Conservation (phyloP, 345 rosid species). For the Lepidium didymum region DNA sequence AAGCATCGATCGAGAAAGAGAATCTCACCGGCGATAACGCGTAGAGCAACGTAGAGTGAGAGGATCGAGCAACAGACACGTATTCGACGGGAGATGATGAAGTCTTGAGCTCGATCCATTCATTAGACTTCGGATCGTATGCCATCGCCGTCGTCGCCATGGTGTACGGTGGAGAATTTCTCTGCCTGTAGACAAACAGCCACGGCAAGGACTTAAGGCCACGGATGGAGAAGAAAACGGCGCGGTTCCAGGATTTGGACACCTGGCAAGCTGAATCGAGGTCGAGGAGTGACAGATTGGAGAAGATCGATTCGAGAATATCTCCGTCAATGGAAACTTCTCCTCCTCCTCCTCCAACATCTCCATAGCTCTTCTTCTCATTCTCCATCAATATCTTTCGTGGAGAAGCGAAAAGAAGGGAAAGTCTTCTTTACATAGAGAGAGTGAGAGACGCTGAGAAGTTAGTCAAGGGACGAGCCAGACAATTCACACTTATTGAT, state of each 20-base stretch:
- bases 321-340: conserved; percentile 41
- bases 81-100: conserved; percentile 9
- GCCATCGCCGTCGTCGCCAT: conserved; percentile 31
- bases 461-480: neutral
- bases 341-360: neutral
- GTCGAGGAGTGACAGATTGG: conserved; percentile 49
- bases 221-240: conserved; percentile 62
- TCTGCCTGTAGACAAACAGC: conserved; percentile 55
- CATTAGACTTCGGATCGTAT: conserved; percentile 66
- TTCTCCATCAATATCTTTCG: neutral
- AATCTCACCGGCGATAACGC: conserved; percentile 42
- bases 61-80: conserved; percentile 43
- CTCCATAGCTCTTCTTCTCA: neutral
- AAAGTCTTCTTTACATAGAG: neutral
- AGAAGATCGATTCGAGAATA: conserved; percentile 41
- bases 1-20: conserved; percentile 67
- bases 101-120: conserved; percentile 44
- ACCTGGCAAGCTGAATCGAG: conserved; percentile 56
- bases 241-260: conserved; percentile 57
- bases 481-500: neutral
- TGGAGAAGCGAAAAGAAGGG: neutral
- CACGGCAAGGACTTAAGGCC: conserved; percentile 49
- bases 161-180: conserved; percentile 30
- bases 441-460: neutral
- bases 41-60: conserved; percentile 57